phyloP scores from a whole-genome alignment of 768 basidiomycete species.

The Nidularia pulvinata region DNA sequence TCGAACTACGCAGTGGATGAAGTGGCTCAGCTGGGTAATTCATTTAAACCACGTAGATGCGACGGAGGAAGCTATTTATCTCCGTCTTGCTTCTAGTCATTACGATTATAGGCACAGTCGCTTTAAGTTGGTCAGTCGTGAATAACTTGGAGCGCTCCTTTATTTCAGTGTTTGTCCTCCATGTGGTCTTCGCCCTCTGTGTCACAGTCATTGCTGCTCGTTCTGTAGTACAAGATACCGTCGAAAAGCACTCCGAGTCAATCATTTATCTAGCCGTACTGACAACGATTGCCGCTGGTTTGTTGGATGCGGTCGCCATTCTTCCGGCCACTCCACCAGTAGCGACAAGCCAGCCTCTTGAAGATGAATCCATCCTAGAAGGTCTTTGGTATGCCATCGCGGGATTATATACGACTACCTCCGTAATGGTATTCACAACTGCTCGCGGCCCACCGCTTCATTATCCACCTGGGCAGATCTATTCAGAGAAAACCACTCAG shows the following conservation, averaged over 20 bases:
- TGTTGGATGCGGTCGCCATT: conserved; percentile 50
- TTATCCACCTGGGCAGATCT: conserved; percentile 72
- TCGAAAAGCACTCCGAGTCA: conserved; percentile 40
- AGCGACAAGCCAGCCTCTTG: no score
- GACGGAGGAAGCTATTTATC: conserved; percentile 54
- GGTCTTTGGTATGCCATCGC: conserved; percentile 55
- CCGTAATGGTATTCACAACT: conserved; percentile 41
- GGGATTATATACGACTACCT: conserved; percentile 46
- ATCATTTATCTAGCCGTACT: conserved; percentile 64
- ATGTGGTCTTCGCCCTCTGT: conserved; percentile 60
- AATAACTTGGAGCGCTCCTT: conserved; percentile 7
- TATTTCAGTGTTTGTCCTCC: conserved; percentile 38
- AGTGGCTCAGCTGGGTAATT: not conserved
- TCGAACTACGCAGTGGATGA: conserved; percentile 20
- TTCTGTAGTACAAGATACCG: conserved; percentile 46
- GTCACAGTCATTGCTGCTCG: conserved; percentile 46
- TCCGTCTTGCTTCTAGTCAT: conserved; percentile 42
- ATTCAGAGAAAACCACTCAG: conserved; percentile 67
- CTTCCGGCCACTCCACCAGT: conserved; percentile 42
- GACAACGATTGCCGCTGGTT: conserved; percentile 42
- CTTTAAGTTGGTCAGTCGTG: conserved; percentile 53
- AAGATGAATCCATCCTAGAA: conserved; percentile 17
- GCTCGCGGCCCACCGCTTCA: conserved; percentile 75
- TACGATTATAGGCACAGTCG: conserved; percentile 48
- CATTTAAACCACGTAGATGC: conserved; percentile 38